Conservation (phyloP, 768 basidiomycete genomes). For the Xerocomus potaroensis region DNA sequence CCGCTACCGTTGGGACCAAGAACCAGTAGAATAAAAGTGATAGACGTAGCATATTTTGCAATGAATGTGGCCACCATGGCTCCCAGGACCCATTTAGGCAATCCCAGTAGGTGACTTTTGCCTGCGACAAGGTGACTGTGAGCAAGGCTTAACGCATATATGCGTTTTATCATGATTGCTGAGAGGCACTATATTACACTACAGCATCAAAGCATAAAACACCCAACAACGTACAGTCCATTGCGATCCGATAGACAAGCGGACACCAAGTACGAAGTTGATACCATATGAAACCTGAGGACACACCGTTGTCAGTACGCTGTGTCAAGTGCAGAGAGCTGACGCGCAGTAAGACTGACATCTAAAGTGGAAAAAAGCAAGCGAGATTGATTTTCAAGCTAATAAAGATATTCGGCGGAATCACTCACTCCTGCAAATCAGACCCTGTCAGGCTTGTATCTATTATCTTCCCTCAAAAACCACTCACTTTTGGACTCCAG, state of each 20-base stretch:
- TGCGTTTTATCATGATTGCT: conserved; percentile 22
- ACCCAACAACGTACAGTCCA: conserved; percentile 1
- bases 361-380: too few species aligned
- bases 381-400: too few species aligned
- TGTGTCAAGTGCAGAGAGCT: too few species aligned
- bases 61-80: conserved; percentile 7
- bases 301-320: too few species aligned
- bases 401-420: too few species aligned
- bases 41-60: conserved; percentile 1
- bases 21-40: conserved; percentile 8
- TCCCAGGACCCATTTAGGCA: conserved; percentile 3
- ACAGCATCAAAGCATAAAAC: neutral
- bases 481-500: conserved; percentile 13
- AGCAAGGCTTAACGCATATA: conserved; percentile 9
- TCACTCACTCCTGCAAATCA: too few species aligned
- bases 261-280: too few species aligned
- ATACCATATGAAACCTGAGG: too few species aligned
- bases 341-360: too few species aligned
- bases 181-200: neutral
- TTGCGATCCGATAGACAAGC: too few species aligned
- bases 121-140: neutral
- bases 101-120: neutral
- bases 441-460: too few species aligned
- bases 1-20: conserved; percentile 10
- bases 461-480: too few species aligned